A percentile compares a stretch with the other conserved stretches of the same genome.
Evolutionary conservation across 2,329 filamentous ascomycete species (phyloP).

Genomic region (Madurella fahalii): DNA sequence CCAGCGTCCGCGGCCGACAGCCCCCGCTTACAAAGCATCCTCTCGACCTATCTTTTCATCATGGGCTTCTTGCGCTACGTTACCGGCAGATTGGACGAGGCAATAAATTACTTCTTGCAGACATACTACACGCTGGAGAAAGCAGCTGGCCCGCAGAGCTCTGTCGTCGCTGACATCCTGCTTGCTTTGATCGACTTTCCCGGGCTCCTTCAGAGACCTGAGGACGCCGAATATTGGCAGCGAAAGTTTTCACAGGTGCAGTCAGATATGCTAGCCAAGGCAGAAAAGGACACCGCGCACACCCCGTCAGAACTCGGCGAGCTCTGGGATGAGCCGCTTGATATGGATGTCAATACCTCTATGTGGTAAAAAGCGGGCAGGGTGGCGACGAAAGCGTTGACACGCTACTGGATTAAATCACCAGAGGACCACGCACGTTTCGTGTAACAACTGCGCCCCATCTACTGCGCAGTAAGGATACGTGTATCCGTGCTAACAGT

Average conservation of each 20-base stretch:
- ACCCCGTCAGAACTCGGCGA: not conserved
- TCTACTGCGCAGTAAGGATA: too few species aligned
- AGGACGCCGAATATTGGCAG: conserved; percentile 6
- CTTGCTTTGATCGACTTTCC: conserved; percentile 13
- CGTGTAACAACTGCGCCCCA: too few species aligned
- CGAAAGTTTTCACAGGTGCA: conserved; percentile 5
- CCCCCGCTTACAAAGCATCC: not conserved
- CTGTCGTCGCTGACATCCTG: conserved; percentile 11
- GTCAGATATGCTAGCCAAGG: conserved; percentile 4
- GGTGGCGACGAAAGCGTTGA: too few species aligned
- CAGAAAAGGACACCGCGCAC: not conserved
- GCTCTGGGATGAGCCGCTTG: conserved; percentile 11
- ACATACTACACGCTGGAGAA: conserved; percentile 13
- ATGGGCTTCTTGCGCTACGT: conserved; percentile 14
- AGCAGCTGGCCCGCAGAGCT: conserved; percentile 5
- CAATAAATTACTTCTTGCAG: conserved; percentile 13
- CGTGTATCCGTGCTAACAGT: too few species aligned
- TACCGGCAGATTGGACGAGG: conserved; percentile 9
- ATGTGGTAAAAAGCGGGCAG: conserved; percentile 2
- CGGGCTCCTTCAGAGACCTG: conserved; percentile 4
- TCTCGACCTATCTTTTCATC: conserved; percentile 14
- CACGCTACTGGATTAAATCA: too few species aligned
- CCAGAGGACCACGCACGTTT: too few species aligned
- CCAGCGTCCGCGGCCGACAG: not conserved
- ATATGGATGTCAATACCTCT: conserved; percentile 14